These are phyloP conservation scores for Coemansia sp. DNA, from an alignment of 192 early-diverging fungal species.

Conservation along the genomic window DNA sequence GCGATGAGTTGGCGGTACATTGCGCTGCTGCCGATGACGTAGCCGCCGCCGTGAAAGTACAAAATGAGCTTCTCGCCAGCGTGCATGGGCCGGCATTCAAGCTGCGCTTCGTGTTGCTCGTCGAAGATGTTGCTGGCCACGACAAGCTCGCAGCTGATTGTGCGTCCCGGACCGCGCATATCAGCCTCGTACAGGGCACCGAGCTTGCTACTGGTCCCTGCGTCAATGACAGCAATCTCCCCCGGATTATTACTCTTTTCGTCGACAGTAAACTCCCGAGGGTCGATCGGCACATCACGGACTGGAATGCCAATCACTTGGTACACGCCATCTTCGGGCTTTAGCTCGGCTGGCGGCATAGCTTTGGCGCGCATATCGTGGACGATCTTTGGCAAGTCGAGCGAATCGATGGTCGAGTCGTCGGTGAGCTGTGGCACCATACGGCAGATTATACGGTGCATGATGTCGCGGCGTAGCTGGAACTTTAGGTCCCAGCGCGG, in stretches of 20 bases:
- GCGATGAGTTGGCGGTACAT: slow-evolving; percentile 51
- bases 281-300: neutral
- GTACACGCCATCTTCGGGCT: neutral
- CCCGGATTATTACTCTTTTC: no score
- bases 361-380: neutral
- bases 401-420: neutral
- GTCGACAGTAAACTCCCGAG: neutral
- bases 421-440: neutral
- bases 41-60: slow-evolving; percentile 78
- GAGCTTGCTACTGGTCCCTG: neutral
- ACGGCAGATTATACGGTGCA: neutral
- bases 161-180: neutral
- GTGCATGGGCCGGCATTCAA: slow-evolving; percentile 21
- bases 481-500: slow-evolving; percentile 2
- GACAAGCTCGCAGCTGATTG: neutral
- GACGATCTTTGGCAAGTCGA: neutral
- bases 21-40: slow-evolving; percentile 48
- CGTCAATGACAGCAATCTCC: no score
- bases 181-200: neutral
- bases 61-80: slow-evolving; percentile 57
- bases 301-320: neutral
- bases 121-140: neutral
- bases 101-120: neutral
- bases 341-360: neutral
- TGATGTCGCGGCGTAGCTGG: slow-evolving; percentile 18